phyloP scores from a whole-genome alignment of 768 basidiomycete genomes.

The Lactarius quietus region DNA sequence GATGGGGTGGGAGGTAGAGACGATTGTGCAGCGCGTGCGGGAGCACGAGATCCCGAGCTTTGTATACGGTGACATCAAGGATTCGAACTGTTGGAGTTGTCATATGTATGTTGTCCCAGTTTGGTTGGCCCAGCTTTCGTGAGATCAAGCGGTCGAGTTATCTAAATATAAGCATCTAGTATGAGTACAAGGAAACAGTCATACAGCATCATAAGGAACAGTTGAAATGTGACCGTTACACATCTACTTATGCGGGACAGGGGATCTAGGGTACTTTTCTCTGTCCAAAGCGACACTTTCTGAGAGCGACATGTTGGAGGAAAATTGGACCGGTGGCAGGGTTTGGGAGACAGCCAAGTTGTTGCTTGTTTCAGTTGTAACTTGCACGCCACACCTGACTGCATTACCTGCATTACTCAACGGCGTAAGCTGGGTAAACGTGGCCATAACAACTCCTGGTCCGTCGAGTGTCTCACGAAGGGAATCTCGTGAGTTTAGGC shows the following conservation, averaged over 20 bases:
- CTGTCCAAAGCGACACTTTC: background rate
- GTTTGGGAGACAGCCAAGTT: background rate
- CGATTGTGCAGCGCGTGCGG: slow-evolving; percentile 32
- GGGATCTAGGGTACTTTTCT: no score
- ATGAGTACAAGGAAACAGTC: no score
- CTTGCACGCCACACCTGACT: background rate
- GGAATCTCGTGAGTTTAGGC: background rate
- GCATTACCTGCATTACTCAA: background rate
- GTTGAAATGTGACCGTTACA: no score
- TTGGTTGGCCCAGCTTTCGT: no score
- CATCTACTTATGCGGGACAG: no score
- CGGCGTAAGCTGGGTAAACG: no score
- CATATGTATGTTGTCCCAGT: no score
- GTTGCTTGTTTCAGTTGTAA: background rate
- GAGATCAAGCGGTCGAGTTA: no score
- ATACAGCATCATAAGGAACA: no score
- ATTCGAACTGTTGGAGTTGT: no score
- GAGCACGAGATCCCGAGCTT: slow-evolving; percentile 4
- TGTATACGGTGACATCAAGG: no score
- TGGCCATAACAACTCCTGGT: background rate
- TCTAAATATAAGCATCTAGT: no score
- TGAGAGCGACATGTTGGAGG: background rate
- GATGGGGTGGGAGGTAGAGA: slow-evolving; percentile 34
- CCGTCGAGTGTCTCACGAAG: background rate
- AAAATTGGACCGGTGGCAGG: background rate